Conservation (phyloP, 306 rosid genomes). For the Begonia peltatifolia region DNA sequence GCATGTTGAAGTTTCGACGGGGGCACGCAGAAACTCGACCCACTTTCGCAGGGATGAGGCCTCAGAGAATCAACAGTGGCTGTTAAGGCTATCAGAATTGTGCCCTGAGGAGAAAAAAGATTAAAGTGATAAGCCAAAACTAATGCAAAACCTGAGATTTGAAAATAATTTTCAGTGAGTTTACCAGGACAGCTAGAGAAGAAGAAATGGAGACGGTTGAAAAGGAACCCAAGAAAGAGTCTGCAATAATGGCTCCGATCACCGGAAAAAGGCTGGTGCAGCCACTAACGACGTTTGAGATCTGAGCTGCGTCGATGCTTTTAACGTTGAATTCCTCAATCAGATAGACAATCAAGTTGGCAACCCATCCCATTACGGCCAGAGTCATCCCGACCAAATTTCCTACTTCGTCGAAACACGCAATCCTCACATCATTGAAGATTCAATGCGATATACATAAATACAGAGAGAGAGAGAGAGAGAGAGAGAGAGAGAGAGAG, state of each 20-base stretch:
- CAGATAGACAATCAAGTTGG: conserved; percentile 25
- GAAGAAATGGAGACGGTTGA: conserved; percentile 15
- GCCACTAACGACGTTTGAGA: conserved; percentile 20
- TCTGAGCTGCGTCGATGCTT: conserved; percentile 26
- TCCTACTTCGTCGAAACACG: conserved; percentile 8
- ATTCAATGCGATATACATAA: neutral
- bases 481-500: neutral
- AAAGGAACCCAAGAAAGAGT: conserved; percentile 23
- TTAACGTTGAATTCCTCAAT: conserved; percentile 20
- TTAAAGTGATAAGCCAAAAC: too few species aligned
- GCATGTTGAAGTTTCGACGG: conserved; percentile 22
- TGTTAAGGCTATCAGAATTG: conserved; percentile 14
- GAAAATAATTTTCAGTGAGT: neutral
- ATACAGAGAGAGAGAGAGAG: too few species aligned
- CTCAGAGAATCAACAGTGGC: conserved; percentile 13
- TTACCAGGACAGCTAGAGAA: conserved; percentile 26
- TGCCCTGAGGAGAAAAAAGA: conserved; percentile 10
- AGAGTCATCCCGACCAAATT: conserved; percentile 14
- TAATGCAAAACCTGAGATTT: neutral
- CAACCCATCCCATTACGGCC: conserved; percentile 18
- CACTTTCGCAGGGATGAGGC: conserved; percentile 14
- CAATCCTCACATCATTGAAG: too few species aligned
- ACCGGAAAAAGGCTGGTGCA: conserved; percentile 19
- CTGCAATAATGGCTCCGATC: conserved; percentile 22
- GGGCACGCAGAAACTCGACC: conserved; percentile 5